Percentiles rank a stretch among this genome's conserved stretches.
These are phyloP conservation scores for Malassezia yamatoensis DNA, from an alignment of 1,284 basidiomycete species.

Conservation along the genomic window DNA sequence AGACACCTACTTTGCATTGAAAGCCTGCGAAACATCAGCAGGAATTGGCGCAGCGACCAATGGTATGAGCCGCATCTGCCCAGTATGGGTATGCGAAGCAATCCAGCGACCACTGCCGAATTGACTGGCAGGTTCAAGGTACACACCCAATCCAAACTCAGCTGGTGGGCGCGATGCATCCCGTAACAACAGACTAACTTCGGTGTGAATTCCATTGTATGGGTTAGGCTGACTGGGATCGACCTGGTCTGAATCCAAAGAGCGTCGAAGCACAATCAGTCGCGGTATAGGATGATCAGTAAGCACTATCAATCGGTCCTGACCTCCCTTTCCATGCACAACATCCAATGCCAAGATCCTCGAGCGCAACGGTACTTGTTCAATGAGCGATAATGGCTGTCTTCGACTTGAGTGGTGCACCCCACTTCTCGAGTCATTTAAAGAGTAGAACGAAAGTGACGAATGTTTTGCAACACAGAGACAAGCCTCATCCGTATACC, in stretches of 20 bases:
- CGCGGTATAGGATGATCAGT: slow-evolving; percentile 15
- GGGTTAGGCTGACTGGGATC: not conserved
- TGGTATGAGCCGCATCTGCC: slow-evolving; percentile 5
- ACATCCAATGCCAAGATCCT: slow-evolving; percentile 10
- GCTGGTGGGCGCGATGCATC: not conserved
- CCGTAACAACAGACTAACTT: not conserved
- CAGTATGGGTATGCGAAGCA: slow-evolving; percentile 2
- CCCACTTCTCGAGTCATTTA: not conserved
- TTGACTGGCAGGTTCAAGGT: not conserved
- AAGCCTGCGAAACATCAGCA: not conserved
- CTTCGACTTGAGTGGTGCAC: not conserved
- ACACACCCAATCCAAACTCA: slow-evolving; percentile 9
- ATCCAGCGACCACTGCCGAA: not conserved
- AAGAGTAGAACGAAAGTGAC: not conserved
- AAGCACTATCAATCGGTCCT: slow-evolving; percentile 2
- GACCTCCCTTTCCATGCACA: not conserved
- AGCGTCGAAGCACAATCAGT: not conserved
- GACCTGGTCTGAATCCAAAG: not conserved
- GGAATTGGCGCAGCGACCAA: not conserved
- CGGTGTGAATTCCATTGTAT: not conserved
- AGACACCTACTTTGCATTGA: slow-evolving; percentile 2
- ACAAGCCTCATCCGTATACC: slow-evolving; percentile 1
- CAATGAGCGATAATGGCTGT: not conserved
- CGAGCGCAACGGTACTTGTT: slow-evolving; percentile 4
- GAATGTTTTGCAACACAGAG: slow-evolving; percentile 12